A percentile compares a stretch with the other conserved stretches of the same genome.
These are phyloP conservation scores for Colletotrichum endophyticum DNA, from an alignment of 2,329 filamentous ascomycete genomes.

Conservation along the genomic window DNA sequence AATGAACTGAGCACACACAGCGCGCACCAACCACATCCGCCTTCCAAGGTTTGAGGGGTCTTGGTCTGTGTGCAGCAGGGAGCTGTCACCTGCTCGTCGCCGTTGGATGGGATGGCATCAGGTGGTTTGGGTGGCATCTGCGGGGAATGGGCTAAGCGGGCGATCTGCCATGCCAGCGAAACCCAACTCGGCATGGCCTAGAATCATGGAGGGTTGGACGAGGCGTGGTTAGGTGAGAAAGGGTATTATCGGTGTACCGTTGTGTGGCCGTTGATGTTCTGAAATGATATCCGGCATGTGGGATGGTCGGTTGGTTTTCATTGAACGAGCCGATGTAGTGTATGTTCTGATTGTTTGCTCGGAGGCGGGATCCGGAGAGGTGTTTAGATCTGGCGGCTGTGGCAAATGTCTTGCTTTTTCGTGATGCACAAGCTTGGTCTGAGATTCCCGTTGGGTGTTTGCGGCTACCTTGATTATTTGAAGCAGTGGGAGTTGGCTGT, in stretches of 20 bases:
- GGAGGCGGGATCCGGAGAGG: background rate
- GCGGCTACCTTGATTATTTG: background rate
- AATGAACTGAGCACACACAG: background rate
- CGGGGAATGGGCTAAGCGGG: background rate
- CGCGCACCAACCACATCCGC: background rate
- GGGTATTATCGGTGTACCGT: background rate
- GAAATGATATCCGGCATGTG: background rate
- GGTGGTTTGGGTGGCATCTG: background rate
- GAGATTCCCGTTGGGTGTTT: background rate
- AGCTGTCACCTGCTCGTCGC: background rate
- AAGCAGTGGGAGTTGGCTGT: rapidly evolving
- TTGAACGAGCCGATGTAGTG: background rate
- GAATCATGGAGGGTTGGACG: background rate
- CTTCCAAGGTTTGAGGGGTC: background rate
- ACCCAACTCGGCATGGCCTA: background rate
- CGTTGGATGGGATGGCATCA: background rate
- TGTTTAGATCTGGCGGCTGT: background rate
- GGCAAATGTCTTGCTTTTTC: background rate
- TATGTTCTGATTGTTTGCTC: background rate
- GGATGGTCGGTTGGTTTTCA: background rate
- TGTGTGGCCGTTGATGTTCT: background rate
- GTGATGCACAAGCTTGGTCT: background rate
- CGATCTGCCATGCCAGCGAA: background rate
- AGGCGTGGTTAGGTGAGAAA: background rate
- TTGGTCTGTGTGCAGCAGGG: background rate